Base-by-base conservation (phyloP, 73 alveolate species). In the Effrenium voratum region DNA sequence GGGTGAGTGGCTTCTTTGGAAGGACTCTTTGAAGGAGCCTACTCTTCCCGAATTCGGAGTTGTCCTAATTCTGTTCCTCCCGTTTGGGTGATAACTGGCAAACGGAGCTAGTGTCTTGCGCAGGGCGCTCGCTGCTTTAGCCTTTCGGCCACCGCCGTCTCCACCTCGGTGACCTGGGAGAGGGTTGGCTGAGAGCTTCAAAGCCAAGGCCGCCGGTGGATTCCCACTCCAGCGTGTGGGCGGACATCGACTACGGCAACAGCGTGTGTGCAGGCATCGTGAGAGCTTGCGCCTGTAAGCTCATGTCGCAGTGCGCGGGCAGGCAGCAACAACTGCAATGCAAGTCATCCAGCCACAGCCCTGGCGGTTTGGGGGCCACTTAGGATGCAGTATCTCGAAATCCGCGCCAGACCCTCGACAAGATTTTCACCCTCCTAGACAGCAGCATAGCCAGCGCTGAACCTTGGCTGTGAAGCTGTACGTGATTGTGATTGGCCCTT, bases 91-190 rank as follows among this genome's bases (percentile, higher is more conserved):
- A 52, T 12, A 52, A 19, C 63, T 12, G 63, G 63, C 63, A 12
- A 8, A 52, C 26, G 63, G 63, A 52, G 19, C 19, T 52, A 19
- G 19, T 52, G 8, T 19, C 19, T 52, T 52, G 63, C 22, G 75
- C 97, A 90, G 97, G 97, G 97, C 97, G 30, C 50, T 90, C 55
- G 77, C 97, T n/a, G 97, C 97, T 40, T 46, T 90, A 34, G 88
- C 73, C 16, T 57, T 90, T 30, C 97, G 97, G 12, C 97, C 97
- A 10, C 97, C 97, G 34, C 76, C 97, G 97, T 52, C 12, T 1
- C 36, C 49, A 10, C 49, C 82, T 36, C 82, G n/a, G 28, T 57
- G 72, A 30, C 28, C 72, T 57, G 16, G 5, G 80, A 5, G 26
- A 30, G 22, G 8, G 24, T 22, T 32, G 16, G 5, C 12, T 72